A percentile compares a stretch with the other conserved stretches of the same genome.
phyloP scores from a whole-genome alignment of 306 rosid species.

The Ceratonia siliqua region DNA sequence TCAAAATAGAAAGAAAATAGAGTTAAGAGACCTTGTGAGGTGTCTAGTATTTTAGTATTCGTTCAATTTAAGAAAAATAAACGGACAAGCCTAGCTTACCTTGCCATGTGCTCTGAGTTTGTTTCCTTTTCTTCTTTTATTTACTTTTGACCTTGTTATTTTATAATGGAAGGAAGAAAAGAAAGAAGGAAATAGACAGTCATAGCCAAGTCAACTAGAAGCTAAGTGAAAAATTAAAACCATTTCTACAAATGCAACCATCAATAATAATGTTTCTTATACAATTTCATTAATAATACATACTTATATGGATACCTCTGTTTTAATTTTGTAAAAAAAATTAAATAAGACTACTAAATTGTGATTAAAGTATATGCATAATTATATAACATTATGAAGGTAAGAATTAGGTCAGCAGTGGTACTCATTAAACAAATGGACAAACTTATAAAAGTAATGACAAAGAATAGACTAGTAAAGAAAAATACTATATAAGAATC shows the following conservation, averaged over 20 bases:
- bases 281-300: not conserved
- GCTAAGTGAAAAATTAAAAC: constrained; percentile 8
- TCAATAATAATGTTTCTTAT: not conserved
- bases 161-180: not conserved
- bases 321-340: not conserved
- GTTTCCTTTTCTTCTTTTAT: not conserved
- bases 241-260: constrained; percentile 40
- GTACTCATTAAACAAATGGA: not conserved
- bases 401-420: not conserved
- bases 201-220: constrained; percentile 18
- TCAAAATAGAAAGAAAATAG: too few relatives aligned
- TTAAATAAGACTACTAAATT: too few relatives aligned
- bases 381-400: not conserved
- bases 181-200: constrained; percentile 13
- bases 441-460: constrained; percentile 28
- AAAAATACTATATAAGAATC: constrained; percentile 19
- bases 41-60: too few relatives aligned
- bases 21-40: too few relatives aligned
- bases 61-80: constrained; percentile 28
- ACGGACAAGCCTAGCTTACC: constrained; percentile 23
- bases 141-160: not conserved
- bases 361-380: not conserved
- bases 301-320: not conserved
- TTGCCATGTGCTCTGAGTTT: constrained; percentile 35
- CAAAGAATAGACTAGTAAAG: not conserved